Evolutionary conservation across 345 rosid genomes (phyloP), one percentile per base, ranked within the genome.

Genomic region (Salix caprea): DNA sequence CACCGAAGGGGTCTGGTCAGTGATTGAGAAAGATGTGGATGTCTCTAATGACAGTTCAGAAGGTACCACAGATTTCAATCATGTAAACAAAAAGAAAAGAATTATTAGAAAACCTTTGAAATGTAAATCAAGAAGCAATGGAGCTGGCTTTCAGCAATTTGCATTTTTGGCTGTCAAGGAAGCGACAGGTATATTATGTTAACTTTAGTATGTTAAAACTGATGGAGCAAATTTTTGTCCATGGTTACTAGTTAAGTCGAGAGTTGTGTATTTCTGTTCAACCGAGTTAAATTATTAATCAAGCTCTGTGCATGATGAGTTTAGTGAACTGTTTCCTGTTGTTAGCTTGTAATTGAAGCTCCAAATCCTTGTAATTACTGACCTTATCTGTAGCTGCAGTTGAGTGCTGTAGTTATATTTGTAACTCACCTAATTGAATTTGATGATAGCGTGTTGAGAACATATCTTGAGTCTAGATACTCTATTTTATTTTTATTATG

Each of bases 1-100:
- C 61, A 87, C 94, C 13, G 76, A 82, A 67, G 97, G 97, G 73
- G 87, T 91, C 64, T 91, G 97, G 96, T 89, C 97, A 2, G 54
- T 91, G 76, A 81, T 95, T 86, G 99, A 91, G 71, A 91, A 84
- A 73, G 80, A 82, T 73, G 44, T 87, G 67, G 77, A 85, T 73
- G 78, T 58, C 58, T 67, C 80, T 52, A 39, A 37, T 62, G 40
- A 76, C 71, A 77, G 24, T 62, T 70, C 84, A 46, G 84, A 81
- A 73, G 70, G 69, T 54, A 13, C 65, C 56, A 8, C 39, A 32
- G 74, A 78, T 74, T 62, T 73, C 62, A 69, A 77, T 24, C 76
- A 79, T 44, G 61, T 65, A 68, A 54, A 37, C 44, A 85, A 84
- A 79, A 89, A 81, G 84, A 89, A 71, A 78, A 76, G 77, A 79